Evolutionary conservation across 169 alveolate species (phyloP).

Genomic region (Plasmodium ovale): DNA sequence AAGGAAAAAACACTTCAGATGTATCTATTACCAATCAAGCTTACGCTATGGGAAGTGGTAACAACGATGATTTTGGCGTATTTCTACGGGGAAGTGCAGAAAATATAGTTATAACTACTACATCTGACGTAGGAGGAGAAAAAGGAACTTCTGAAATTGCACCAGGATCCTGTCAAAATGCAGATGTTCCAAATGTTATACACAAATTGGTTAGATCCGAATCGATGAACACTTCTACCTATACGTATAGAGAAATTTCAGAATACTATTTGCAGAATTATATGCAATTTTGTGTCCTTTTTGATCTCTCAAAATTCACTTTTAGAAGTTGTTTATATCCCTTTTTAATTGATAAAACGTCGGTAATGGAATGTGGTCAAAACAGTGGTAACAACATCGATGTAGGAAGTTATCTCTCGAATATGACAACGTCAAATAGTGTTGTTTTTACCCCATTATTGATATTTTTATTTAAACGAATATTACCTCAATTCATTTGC

Average conservation of each 20-base stretch:
- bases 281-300: slow-evolving; percentile 44
- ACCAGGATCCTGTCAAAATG: not conserved
- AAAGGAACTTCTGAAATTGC: not conserved
- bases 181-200: not conserved
- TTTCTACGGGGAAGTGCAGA: not conserved
- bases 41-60: no score
- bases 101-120: not conserved
- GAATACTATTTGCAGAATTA: slow-evolving; percentile 71
- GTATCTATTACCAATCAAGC: not conserved
- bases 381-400: slow-evolving; percentile 12
- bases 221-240: not conserved
- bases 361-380: not conserved
- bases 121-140: not conserved
- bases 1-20: not conserved
- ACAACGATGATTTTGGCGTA: not conserved
- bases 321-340: slow-evolving; percentile 73
- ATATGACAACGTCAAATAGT: slow-evolving; percentile 10
- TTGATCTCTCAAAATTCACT: slow-evolving; percentile 50
- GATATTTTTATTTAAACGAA: slow-evolving; percentile 63
- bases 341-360: slow-evolving; percentile 19
- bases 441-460: slow-evolving; percentile 60
- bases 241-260: slow-evolving; percentile 64
- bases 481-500: slow-evolving; percentile 73
- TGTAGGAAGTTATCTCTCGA: not conserved
- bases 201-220: slow-evolving; percentile 15